phyloP scores from a whole-genome alignment of 2,329 filamentous ascomycete species.

The Phyllachora maydis region DNA sequence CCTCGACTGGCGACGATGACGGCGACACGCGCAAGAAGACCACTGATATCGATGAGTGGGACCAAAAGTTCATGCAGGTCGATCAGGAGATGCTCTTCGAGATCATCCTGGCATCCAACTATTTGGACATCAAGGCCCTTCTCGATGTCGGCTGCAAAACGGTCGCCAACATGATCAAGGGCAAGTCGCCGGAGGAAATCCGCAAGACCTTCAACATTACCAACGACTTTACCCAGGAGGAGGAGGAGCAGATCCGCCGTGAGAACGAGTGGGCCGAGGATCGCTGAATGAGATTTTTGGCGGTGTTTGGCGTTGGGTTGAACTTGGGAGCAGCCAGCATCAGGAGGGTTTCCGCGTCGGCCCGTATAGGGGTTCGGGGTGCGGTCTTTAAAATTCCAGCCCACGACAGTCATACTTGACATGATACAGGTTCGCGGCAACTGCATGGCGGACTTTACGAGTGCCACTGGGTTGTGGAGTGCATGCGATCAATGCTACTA shows the following conservation, averaged over 20 bases:
- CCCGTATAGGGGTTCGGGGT: too few relatives aligned
- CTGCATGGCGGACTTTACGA: too few relatives aligned
- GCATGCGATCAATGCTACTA: too few relatives aligned
- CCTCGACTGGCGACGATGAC: slow-evolving; percentile 68
- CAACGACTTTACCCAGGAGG: slow-evolving; percentile 96
- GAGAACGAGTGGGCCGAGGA: slow-evolving; percentile 90
- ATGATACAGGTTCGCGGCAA: too few relatives aligned
- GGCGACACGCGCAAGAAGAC: slow-evolving; percentile 93
- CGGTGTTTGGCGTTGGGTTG: slow-evolving; percentile 2
- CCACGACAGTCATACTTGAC: too few relatives aligned
- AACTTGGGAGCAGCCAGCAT: slow-evolving; percentile 1
- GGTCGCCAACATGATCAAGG: slow-evolving; percentile 99
- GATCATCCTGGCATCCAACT: slow-evolving; percentile 96
- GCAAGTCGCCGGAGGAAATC: slow-evolving; percentile 97
- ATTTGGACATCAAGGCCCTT: slow-evolving; percentile 95
- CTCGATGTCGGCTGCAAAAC: slow-evolving; percentile 98
- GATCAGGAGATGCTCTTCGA: slow-evolving; percentile 99
- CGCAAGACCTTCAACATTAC: slow-evolving; percentile 99
- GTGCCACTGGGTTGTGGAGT: too few relatives aligned
- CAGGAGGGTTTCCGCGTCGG: slow-evolving; percentile 2
- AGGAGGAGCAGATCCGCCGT: slow-evolving; percentile 90
- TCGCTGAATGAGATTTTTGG: too few relatives aligned
- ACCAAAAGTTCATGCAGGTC: slow-evolving; percentile 99
- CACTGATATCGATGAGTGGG: slow-evolving; percentile 98
- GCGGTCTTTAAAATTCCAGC: too few relatives aligned